A percentile compares a stretch with the other conserved stretches of the same genome.
phyloP scores from a whole-genome alignment of 2,329 filamentous ascomycete genomes.

The Colletotrichum lupini region DNA sequence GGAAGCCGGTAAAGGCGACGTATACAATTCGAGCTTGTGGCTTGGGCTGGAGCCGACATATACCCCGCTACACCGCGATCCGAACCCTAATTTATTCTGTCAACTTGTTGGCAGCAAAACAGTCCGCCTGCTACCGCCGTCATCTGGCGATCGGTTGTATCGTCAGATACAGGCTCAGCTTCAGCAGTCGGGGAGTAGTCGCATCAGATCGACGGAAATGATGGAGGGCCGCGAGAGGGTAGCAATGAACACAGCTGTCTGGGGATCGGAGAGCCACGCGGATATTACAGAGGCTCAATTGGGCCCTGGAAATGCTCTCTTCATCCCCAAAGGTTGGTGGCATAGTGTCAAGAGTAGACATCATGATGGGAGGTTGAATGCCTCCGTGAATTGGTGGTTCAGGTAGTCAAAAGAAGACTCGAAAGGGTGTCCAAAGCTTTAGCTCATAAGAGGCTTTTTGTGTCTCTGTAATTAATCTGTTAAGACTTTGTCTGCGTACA shows the following conservation, averaged over 20 bases:
- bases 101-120: conserved; percentile 81
- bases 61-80: conserved; percentile 91
- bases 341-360: conserved; percentile 55
- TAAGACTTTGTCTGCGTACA: background rate
- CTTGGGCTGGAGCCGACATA: conserved; percentile 87
- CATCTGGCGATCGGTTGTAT: conserved; percentile 73
- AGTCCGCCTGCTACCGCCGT: conserved; percentile 77
- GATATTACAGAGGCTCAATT: conserved; percentile 66
- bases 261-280: conserved; percentile 58
- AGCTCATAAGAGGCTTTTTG: no score
- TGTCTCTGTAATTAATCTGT: background rate
- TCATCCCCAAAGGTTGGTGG: conserved; percentile 74
- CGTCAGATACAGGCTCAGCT: conserved; percentile 56
- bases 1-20: conserved; percentile 77
- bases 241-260: conserved; percentile 75
- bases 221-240: conserved; percentile 82
- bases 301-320: conserved; percentile 75
- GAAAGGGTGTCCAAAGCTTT: no score
- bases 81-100: conserved; percentile 92
- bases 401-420: conserved; percentile 40
- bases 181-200: conserved; percentile 51
- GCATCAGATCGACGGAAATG: conserved; percentile 85
- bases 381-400: conserved; percentile 60
- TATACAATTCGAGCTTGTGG: conserved; percentile 92
- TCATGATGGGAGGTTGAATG: conserved; percentile 50